These are phyloP conservation scores for Anthracocystis walkeri DNA, from an alignment of 1,284 basidiomycete genomes.

Conservation along the genomic window DNA sequence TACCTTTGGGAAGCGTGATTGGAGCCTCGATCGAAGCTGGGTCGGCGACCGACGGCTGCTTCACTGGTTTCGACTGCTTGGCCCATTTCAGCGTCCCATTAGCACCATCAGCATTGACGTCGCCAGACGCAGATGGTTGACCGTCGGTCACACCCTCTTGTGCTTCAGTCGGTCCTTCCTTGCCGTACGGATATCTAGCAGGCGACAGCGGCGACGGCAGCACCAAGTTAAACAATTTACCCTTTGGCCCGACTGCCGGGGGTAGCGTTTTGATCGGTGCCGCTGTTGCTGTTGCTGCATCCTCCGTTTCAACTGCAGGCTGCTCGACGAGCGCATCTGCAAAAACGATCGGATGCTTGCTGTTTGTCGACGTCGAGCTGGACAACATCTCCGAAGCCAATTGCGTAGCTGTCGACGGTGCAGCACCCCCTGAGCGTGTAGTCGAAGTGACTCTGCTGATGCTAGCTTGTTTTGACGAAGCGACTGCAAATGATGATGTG, in stretches of 20 bases:
- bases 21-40: not conserved
- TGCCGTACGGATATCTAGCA: conserved; percentile 46
- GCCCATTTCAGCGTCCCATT: conserved; percentile 13
- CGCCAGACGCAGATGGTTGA: not conserved
- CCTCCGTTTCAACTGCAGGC: not conserved
- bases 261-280: conserved; percentile 13
- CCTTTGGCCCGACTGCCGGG: conserved; percentile 40
- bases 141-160: not conserved
- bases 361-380: not conserved
- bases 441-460: conserved; percentile 13
- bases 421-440: not conserved
- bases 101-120: not conserved
- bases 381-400: conserved; percentile 10
- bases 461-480: conserved; percentile 19
- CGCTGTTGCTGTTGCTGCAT: not conserved
- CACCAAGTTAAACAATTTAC: conserved; percentile 46
- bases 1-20: conserved; percentile 19
- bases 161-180: conserved; percentile 18
- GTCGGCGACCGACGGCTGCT: not conserved
- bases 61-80: not conserved
- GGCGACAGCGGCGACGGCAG: conserved; percentile 44
- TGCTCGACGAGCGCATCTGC: conserved; percentile 23
- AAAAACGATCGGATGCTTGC: conserved; percentile 29
- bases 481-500: conserved; percentile 11
- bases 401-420: not conserved